A percentile compares a stretch with the other conserved stretches of the same genome.
Evolutionary conservation across 331 rosid species (phyloP).

Genomic region (Acacia pycnantha): DNA sequence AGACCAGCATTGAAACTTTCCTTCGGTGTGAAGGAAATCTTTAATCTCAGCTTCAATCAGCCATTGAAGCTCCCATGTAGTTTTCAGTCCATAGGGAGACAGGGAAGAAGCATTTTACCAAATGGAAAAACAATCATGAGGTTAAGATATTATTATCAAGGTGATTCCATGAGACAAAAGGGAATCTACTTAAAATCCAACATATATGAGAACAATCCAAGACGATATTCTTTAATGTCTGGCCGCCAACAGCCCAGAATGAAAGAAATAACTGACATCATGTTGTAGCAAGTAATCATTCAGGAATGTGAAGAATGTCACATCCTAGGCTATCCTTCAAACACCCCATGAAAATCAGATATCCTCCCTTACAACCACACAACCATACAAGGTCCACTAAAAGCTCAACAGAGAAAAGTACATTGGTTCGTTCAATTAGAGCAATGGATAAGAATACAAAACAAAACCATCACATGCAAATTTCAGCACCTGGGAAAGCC

Average conservation of each 20-base stretch:
- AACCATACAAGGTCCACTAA: not conserved
- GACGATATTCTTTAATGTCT: not conserved
- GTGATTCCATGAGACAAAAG: not conserved
- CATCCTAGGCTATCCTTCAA: not conserved
- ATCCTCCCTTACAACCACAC: not conserved
- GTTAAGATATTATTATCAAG: not conserved
- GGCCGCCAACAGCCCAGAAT: not conserved
- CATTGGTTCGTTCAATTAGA: not conserved
- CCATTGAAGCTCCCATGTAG: not conserved
- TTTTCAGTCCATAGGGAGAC: not conserved
- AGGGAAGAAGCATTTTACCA: not conserved
- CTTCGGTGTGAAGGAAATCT: not conserved
- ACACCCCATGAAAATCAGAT: not conserved
- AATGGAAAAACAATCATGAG: not conserved
- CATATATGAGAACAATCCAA: not conserved
- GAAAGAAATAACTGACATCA: not conserved
- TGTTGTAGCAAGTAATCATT: not conserved
- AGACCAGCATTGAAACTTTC: not conserved
- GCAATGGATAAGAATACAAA: not conserved
- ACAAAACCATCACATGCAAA: not conserved
- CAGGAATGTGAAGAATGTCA: not conserved
- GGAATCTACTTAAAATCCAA: not conserved
- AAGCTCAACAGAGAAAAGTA: not conserved
- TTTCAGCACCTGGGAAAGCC: not conserved
- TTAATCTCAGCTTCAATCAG: constrained; percentile 9